These are phyloP conservation scores for Lumnitzera littorea DNA, from an alignment of 345 rosid species.

Conservation along the genomic window DNA sequence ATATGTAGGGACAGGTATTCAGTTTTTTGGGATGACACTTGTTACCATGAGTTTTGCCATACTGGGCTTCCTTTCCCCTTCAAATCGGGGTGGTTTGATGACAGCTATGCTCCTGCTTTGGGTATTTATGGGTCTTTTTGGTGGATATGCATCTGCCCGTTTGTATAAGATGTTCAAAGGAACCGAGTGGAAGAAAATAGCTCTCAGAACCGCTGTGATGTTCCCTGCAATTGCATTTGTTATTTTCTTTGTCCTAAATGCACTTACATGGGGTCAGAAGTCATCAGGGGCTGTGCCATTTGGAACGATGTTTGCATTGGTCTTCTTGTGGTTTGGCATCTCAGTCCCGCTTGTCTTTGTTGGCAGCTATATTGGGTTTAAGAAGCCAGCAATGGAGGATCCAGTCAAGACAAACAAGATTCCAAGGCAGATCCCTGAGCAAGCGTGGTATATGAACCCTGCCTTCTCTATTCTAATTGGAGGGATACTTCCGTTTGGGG, in stretches of 20 bases:
- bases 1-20: constrained; percentile 37
- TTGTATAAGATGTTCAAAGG: constrained; percentile 33
- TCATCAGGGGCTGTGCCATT: constrained; percentile 44
- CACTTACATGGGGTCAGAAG: constrained; percentile 39
- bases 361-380: constrained; percentile 29
- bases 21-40: constrained; percentile 31
- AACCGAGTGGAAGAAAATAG: constrained; percentile 26
- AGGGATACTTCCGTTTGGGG: too few relatives aligned
- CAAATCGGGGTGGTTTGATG: constrained; percentile 43
- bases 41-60: constrained; percentile 39
- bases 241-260: constrained; percentile 30
- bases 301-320: constrained; percentile 40
- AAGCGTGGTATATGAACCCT: too few relatives aligned
- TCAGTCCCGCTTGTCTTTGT: constrained; percentile 39
- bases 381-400: constrained; percentile 29
- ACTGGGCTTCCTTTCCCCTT: constrained; percentile 38
- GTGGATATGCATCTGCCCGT: constrained; percentile 31
- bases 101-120: constrained; percentile 35
- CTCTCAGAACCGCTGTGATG: constrained; percentile 32
- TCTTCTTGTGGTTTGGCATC: constrained; percentile 38
- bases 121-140: constrained; percentile 39
- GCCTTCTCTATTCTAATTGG: too few relatives aligned
- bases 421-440: constrained; percentile 22
- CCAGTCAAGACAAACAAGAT: constrained; percentile 37
- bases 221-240: constrained; percentile 29